Base-by-base conservation (phyloP, 192 early-diverging fungal genomes). In the Gryganskiella cystojenkinii region DNA sequence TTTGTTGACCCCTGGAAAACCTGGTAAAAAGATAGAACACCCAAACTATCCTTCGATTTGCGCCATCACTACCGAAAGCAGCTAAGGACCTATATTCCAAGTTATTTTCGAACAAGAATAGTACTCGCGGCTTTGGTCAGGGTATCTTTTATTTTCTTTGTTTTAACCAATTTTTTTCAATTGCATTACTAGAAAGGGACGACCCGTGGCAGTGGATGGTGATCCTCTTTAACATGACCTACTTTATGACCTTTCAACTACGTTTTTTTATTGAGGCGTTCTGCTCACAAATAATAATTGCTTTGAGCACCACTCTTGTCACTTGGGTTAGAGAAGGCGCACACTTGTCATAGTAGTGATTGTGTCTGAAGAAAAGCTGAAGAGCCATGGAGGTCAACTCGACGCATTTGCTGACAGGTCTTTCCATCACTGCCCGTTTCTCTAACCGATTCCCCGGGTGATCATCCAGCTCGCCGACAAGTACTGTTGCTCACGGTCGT, bases 41-140 rank as follows among this genome's bases (percentile, higher is more conserved):
- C 40, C 40, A 58, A 58, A 58, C 37, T 58, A 43, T 47, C 59
- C 59, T 49, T 61, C 59, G 44, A 40, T 47, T 61, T 30, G 44
- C 59, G 47, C 27, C 44, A 46, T 60, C 58, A 31, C 43, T 46
- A 46, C 58, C 43, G 58, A 60, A 46, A 31, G 45, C 58, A 46
- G 58, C 40, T 46, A 60, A 45, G 58, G 24, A 60, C 43, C 58
- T 47, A 43, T 58, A 58, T 58, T 42, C 34, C 37, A 43, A 58
- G 37, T 42, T 58, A 43, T 17, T 58, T 58, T 25, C 13, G 22
- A 58, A 58, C 37, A 58, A 58, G 56, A 43, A 58, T 10, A 58
- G 22, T 43, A 24, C 11, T 43, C 24, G 10, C 14, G 56, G 56
- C 37, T 43, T 58, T 22, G 56, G 56, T 57, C 35, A 22, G 7